Percentiles rank a stretch among this genome's conserved stretches.
These are phyloP conservation scores for Arabidopsis lyrata DNA, from an alignment of 441 rosid genomes.

Conservation along the genomic window DNA sequence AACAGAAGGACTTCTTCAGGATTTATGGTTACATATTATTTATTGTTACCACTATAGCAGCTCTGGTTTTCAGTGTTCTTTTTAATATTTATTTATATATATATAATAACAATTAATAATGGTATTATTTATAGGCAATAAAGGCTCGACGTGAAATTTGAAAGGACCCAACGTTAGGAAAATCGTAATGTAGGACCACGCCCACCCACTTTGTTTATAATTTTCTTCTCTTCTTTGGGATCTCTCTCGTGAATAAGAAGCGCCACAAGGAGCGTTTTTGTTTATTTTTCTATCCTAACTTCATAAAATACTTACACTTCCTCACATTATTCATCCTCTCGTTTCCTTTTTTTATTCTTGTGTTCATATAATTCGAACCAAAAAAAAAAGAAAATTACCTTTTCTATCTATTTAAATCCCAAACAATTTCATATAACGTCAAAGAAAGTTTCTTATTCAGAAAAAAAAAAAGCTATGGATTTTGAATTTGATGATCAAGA, in stretches of 20 bases:
- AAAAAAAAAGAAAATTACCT: not conserved
- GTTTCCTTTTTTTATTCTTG: not conserved
- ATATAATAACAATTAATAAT: not conserved
- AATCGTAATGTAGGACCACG: conserved; percentile 27
- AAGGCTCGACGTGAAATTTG: conserved; percentile 31
- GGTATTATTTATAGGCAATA: conserved; percentile 3
- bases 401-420: conserved; percentile 30
- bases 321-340: conserved; percentile 28
- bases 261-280: conserved; percentile 43
- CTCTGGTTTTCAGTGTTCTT: not conserved
- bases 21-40: not conserved
- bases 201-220: conserved; percentile 9
- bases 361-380: not conserved
- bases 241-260: conserved; percentile 43
- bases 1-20: conserved; percentile 2
- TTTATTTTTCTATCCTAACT: conserved; percentile 9
- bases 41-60: conserved; percentile 17
- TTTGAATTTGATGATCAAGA: conserved; percentile 35
- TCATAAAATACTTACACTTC: conserved; percentile 11
- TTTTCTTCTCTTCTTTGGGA: not conserved
- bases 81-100: not conserved
- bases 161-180: conserved; percentile 35
- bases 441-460: not conserved
- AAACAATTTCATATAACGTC: conserved; percentile 26
- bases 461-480: conserved; percentile 15